Evolutionary conservation across 805 yeast species (phyloP), one percentile per base, ranked within the genome.

Genomic region (Millerago galiae): DNA sequence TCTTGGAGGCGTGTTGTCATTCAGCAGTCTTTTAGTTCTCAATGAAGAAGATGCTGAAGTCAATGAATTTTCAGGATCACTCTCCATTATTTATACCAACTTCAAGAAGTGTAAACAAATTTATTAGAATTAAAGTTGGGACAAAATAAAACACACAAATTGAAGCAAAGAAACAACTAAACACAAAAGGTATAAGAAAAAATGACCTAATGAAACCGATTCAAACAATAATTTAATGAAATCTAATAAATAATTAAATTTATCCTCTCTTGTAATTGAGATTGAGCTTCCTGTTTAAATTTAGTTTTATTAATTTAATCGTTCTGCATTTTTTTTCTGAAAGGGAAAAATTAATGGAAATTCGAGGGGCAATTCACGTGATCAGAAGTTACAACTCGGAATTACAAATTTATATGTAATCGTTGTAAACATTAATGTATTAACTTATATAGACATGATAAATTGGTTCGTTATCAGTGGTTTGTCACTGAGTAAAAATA

Each of bases 61-160:
- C 17, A 48, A 16, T 2, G 57, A 51, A 30, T 44, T 41, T 31
- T 50, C 54, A 44, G 48, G 49, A 29, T 53, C 55, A 34, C 55
- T 51, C 4, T 50, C 55, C 57, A 53, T 53, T 27, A 18, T 34
- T 5, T n/a, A 4, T 10, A 27, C 13, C n/a, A n/a, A 27, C 24
- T 21, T 21, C 24, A 21, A 21, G 24, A 7, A 21, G 7, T 21
- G 24, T 21, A 21, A 21, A 21, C 7, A 21, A 21, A 21, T 21
- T 21, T 21, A 21, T 21, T 21, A 7, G 7, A 21, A 21, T 21
- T 21, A 21, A 21, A 21, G 24, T 21, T 21, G 24, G 24, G 24
- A 11, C n/a, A 12, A 27, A 27, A 27, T 27, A 27, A 27, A 27
- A 27, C n/a, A 27, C 12, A 13, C 29, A 27, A 27, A 27, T 21